phyloP scores from a whole-genome alignment of 306 rosid genomes.

The Malus orientalis region DNA sequence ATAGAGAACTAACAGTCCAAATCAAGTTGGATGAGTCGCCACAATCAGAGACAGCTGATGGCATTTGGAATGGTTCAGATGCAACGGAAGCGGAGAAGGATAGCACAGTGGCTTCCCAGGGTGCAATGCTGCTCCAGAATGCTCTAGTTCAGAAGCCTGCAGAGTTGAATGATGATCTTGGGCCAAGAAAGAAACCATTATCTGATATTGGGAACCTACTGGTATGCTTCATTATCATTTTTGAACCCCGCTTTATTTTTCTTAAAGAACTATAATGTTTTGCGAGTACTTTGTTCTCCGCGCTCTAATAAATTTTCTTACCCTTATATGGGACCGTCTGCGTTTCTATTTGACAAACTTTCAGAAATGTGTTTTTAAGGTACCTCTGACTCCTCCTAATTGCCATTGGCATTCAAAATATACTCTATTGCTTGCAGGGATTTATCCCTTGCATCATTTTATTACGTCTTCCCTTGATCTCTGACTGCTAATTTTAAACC shows the following conservation, averaged over 20 bases:
- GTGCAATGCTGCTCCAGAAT: conserved; percentile 49
- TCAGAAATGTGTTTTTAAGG: neutral
- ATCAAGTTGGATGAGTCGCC: conserved; percentile 19
- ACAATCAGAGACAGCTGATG: conserved; percentile 28
- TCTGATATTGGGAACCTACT: conserved; percentile 65
- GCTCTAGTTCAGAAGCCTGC: conserved; percentile 50
- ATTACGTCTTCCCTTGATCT: neutral
- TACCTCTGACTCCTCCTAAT: neutral
- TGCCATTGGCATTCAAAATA: neutral
- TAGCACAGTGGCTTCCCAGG: conserved; percentile 31
- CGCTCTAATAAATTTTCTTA: neutral
- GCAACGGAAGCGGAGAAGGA: conserved; percentile 14
- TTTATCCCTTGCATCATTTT: neutral
- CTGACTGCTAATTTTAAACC: conserved; percentile 9
- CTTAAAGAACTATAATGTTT: neutral
- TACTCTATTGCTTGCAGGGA: neutral
- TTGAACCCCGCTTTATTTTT: neutral
- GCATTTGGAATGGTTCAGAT: conserved; percentile 16
- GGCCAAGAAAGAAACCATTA: conserved; percentile 53
- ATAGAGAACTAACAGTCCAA: conserved; percentile 36
- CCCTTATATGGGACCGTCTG: neutral
- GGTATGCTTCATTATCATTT: conserved; percentile 33
- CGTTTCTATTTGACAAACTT: neutral
- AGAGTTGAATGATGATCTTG: conserved; percentile 25
- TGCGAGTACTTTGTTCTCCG: neutral